Percentiles rank a stretch among this genome's conserved stretches.
phyloP scores from a whole-genome alignment of 1,284 basidiomycete genomes.

The Acaromyces ingoldii region DNA sequence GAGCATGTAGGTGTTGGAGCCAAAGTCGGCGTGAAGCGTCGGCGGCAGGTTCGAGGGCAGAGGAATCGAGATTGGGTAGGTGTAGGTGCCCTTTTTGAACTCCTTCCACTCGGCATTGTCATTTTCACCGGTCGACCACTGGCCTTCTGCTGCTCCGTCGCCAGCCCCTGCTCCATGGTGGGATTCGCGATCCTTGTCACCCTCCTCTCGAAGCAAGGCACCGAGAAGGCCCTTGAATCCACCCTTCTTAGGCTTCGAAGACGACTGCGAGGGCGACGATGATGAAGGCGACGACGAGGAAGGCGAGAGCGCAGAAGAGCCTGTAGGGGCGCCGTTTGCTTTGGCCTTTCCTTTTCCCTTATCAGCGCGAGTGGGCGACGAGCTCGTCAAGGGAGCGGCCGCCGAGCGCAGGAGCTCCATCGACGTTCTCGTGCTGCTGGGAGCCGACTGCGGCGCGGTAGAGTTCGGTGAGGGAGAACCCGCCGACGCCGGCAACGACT shows the following conservation, averaged over 20 bases:
- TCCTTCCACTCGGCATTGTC: constrained; percentile 68
- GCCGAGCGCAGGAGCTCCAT: neutral
- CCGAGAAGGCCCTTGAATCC: constrained; percentile 47
- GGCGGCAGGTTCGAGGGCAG: constrained; percentile 78
- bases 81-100: constrained; percentile 85
- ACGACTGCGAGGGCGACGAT: constrained; percentile 9
- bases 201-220: constrained; percentile 6
- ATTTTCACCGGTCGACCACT: constrained; percentile 10
- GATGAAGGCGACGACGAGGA: too few species aligned
- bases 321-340: too few species aligned
- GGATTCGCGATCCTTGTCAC: neutral
- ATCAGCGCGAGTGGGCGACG: neutral
- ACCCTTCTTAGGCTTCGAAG: constrained; percentile 46
- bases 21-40: constrained; percentile 71
- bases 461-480: neutral
- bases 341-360: constrained; percentile 10
- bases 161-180: too few species aligned
- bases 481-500: too few species aligned
- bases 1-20: constrained; percentile 72
- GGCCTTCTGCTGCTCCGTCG: constrained; percentile 21
- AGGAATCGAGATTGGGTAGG: constrained; percentile 85
- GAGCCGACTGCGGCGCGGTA: neutral
- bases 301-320: too few species aligned
- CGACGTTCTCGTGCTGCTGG: neutral
- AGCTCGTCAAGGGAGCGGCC: too few species aligned